A percentile compares a stretch with the other conserved stretches of the same genome.
Conservation (phyloP, 2,329 filamentous ascomycete species). For the Epichloe bromicola region DNA sequence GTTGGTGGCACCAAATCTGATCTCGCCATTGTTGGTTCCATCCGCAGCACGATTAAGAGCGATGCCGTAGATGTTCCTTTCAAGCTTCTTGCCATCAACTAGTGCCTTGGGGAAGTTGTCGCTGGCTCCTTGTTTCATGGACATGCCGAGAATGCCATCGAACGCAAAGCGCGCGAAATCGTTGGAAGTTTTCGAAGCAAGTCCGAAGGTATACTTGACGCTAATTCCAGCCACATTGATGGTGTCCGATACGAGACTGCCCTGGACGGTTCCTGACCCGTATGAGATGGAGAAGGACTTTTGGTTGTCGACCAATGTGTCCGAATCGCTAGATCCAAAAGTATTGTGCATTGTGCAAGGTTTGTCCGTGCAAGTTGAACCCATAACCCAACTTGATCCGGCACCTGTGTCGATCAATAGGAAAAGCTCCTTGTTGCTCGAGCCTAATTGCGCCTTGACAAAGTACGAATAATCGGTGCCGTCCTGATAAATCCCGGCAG, state of each 20-base stretch:
- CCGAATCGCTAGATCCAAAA: slow-evolving; percentile 55
- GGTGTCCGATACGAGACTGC: slow-evolving; percentile 52
- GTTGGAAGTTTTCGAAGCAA: slow-evolving; percentile 56
- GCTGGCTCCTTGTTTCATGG: slow-evolving; percentile 44
- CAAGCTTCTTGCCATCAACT: slow-evolving; percentile 39
- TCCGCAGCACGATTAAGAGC: slow-evolving; percentile 56
- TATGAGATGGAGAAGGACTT: slow-evolving; percentile 56
- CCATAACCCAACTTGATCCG: slow-evolving; percentile 75
- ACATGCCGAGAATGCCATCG: slow-evolving; percentile 75
- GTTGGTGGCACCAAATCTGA: slow-evolving; percentile 65
- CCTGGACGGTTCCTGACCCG: slow-evolving; percentile 62
- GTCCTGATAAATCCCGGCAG: slow-evolving; percentile 47
- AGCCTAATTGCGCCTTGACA: slow-evolving; percentile 42
- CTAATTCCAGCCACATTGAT: slow-evolving; percentile 53
- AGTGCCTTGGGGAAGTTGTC: slow-evolving; percentile 58
- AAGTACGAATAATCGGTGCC: slow-evolving; percentile 56
- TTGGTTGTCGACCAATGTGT: slow-evolving; percentile 40
- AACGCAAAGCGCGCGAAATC: slow-evolving; percentile 72
- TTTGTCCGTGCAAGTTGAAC: slow-evolving; percentile 48
- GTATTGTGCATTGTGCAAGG: slow-evolving; percentile 58
- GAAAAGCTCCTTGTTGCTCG: slow-evolving; percentile 38
- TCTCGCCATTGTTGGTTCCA: slow-evolving; percentile 55
- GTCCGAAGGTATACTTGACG: slow-evolving; percentile 54
- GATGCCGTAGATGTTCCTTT: slow-evolving; percentile 55
- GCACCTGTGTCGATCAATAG: slow-evolving; percentile 56